Percentiles rank a stretch among this genome's conserved stretches.
Conservation (phyloP, 2,329 filamentous ascomycete genomes). For the Dothistroma pini region DNA sequence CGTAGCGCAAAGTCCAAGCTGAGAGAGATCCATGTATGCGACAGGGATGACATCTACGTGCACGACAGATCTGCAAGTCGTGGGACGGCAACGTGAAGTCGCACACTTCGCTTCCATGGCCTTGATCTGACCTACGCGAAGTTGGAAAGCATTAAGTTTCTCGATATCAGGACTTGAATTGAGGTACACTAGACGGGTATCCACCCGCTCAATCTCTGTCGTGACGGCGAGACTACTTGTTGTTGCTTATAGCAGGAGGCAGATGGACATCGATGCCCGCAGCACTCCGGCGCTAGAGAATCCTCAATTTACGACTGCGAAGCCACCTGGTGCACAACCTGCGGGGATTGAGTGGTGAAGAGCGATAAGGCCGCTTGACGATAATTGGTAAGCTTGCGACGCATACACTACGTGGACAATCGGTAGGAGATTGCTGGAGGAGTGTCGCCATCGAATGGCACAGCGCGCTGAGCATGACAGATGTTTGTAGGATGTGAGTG, state of each 20-base stretch:
- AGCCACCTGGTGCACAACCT: constrained; percentile 1
- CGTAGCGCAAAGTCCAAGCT: neutral
- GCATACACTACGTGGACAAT: neutral
- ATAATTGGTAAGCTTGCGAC: neutral
- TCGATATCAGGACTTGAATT: neutral
- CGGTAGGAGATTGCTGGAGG: neutral
- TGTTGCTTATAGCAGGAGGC: neutral
- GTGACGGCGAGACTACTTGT: neutral
- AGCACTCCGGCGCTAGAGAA: constrained; percentile 4
- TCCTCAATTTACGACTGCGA: neutral
- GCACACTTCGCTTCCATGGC: neutral
- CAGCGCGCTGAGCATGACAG: neutral
- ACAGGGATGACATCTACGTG: constrained; percentile 5
- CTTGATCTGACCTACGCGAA: neutral
- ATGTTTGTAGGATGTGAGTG: neutral
- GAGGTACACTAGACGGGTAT: neutral
- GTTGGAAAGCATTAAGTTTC: neutral
- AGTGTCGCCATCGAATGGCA: neutral
- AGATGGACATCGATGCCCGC: neutral
- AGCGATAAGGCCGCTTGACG: constrained; percentile 1
- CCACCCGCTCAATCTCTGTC: neutral
- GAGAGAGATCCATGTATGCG: neutral
- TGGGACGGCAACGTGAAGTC: constrained; percentile 4
- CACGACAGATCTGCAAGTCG: constrained; percentile 5
- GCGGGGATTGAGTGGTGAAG: neutral